Evolutionary conservation across 139 green algal species (phyloP).

Genomic region (Gonium pectorale): DNA sequence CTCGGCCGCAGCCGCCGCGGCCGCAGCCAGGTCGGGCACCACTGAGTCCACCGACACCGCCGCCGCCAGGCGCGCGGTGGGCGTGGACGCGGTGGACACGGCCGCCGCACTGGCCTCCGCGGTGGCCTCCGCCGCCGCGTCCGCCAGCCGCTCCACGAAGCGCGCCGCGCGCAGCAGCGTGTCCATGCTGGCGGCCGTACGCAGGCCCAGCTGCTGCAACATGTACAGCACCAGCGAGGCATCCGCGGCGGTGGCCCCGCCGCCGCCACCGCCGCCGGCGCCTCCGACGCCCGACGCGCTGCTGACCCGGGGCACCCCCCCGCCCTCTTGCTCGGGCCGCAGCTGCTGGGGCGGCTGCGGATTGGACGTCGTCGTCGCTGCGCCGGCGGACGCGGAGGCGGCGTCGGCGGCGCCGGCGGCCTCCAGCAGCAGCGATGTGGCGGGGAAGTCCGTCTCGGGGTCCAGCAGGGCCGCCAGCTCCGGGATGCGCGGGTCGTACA

Average conservation of each 20-base stretch:
- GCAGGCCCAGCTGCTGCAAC: slow-evolving; percentile 75
- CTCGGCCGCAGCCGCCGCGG: neutral
- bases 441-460: slow-evolving; percentile 62
- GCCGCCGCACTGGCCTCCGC: slow-evolving; percentile 26
- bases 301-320: neutral
- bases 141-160: slow-evolving; percentile 56
- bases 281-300: neutral
- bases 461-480: slow-evolving; percentile 80
- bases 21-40: too few relatives aligned
- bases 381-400: neutral
- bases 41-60: neutral
- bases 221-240: slow-evolving; percentile 50
- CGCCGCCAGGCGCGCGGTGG: neutral
- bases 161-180: slow-evolving; percentile 72
- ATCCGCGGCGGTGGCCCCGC: neutral
- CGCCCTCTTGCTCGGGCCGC: neutral
- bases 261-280: neutral
- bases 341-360: neutral
- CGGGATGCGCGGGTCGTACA: slow-evolving; percentile 79
- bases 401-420: neutral
- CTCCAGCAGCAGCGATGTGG: slow-evolving; percentile 5
- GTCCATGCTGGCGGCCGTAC: slow-evolving; percentile 40
- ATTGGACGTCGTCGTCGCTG: neutral
- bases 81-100: neutral
- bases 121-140: neutral